Conservation (phyloP, 2,329 filamentous ascomycete species). For the Grosmannia clavigera region DNA sequence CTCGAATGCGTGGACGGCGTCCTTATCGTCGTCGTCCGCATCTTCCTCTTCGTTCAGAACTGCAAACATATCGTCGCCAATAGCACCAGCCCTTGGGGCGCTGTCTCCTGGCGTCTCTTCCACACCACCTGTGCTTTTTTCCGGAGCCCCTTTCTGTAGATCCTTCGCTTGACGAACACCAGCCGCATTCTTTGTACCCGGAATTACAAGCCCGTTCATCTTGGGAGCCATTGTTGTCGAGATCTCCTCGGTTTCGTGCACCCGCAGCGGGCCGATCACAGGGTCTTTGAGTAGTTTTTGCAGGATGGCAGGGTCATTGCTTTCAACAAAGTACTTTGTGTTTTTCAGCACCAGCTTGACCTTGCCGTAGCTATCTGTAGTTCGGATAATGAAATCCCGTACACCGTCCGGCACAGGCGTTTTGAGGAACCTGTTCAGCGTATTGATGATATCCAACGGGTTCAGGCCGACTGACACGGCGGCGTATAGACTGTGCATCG, state of each 20-base stretch:
- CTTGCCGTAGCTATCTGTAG: slow-evolving; percentile 81
- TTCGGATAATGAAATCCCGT: slow-evolving; percentile 63
- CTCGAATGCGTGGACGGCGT: slow-evolving; percentile 86
- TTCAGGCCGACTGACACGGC: slow-evolving; percentile 90
- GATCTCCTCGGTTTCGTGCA: slow-evolving; percentile 53
- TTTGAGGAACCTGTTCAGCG: slow-evolving; percentile 80
- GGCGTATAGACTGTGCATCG: slow-evolving; percentile 85
- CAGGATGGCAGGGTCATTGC: slow-evolving; percentile 72
- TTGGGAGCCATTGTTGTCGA: slow-evolving; percentile 75
- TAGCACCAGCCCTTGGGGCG: neutral
- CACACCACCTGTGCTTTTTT: neutral
- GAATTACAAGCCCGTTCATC: slow-evolving; percentile 79
- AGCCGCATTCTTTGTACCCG: slow-evolving; percentile 85
- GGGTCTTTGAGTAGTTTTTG: slow-evolving; percentile 77
- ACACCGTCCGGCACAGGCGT: slow-evolving; percentile 75
- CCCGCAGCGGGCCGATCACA: slow-evolving; percentile 65
- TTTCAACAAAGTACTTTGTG: slow-evolving; percentile 90
- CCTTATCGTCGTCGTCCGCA: slow-evolving; percentile 68
- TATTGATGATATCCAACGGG: slow-evolving; percentile 78
- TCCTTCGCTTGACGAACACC: slow-evolving; percentile 63
- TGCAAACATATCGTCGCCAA: slow-evolving; percentile 39
- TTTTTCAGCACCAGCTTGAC: slow-evolving; percentile 91
- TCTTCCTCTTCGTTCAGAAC: slow-evolving; percentile 55
- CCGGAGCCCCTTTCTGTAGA: slow-evolving; percentile 2
- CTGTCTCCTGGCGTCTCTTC: neutral